These are phyloP conservation scores for Geotrichum europaeum DNA, from an alignment of 1,139 yeast genomes.

Conservation along the genomic window DNA sequence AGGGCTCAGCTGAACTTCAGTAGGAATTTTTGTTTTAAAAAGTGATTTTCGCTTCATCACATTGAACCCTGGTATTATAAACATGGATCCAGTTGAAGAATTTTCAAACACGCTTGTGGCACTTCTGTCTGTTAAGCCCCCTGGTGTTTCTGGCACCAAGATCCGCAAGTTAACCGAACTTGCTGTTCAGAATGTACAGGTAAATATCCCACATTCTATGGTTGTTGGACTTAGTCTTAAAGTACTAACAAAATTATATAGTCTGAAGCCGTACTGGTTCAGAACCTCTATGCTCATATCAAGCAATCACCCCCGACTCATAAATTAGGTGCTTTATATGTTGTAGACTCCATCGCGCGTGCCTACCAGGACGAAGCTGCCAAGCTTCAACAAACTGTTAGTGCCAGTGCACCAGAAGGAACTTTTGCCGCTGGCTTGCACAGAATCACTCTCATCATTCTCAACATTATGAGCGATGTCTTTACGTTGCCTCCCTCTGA, in stretches of 20 bases:
- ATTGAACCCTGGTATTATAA: background rate
- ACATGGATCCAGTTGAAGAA: constrained; percentile 42
- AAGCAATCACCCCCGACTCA: constrained; percentile 72
- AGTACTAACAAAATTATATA: constrained; percentile 20
- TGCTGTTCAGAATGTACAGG: constrained; percentile 62
- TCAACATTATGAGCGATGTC: constrained; percentile 32
- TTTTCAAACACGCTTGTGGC: constrained; percentile 70
- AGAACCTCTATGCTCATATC: constrained; percentile 60
- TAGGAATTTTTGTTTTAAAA: background rate
- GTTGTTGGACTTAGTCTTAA: background rate
- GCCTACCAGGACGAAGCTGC: constrained; percentile 74
- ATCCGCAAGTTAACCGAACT: constrained; percentile 77
- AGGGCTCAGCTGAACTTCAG: background rate
- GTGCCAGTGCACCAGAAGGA: constrained; percentile 51
- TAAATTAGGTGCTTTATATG: constrained; percentile 85
- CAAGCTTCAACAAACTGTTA: constrained; percentile 43
- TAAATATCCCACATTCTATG: constrained; percentile 21
- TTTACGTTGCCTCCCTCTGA: constrained; percentile 25
- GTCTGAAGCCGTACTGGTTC: constrained; percentile 53
- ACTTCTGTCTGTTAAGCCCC: constrained; percentile 69
- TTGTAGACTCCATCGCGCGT: constrained; percentile 87
- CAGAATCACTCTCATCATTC: constrained; percentile 33
- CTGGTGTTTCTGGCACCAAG: constrained; percentile 94
- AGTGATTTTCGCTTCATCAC: background rate
- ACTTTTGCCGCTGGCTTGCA: constrained; percentile 69